A percentile compares a stretch with the other conserved stretches of the same genome.
Evolutionary conservation across 495 filamentous ascomycete genomes (phyloP).

Genomic region (Trichoderma virens): DNA sequence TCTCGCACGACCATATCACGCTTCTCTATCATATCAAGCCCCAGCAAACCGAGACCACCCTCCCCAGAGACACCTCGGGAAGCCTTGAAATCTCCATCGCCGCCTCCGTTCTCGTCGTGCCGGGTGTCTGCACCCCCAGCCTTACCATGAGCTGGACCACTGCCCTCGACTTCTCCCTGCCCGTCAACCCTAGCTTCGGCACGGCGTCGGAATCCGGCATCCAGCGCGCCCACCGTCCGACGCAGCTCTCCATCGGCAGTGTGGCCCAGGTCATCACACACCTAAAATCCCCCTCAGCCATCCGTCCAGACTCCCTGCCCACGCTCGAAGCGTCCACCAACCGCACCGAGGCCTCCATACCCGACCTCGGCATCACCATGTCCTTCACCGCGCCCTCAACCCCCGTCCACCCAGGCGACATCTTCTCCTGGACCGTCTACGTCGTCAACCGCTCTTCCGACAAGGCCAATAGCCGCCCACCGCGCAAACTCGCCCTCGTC

Average conservation of each 20-base stretch:
- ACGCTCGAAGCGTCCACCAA: conserved; percentile 40
- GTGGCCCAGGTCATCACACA: conserved; percentile 36
- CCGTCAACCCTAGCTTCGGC: conserved; percentile 49
- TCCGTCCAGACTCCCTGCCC: conserved; percentile 46
- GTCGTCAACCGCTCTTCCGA: conserved; percentile 67
- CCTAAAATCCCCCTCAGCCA: conserved; percentile 37
- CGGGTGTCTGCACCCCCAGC: conserved; percentile 53
- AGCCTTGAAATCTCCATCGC: conserved; percentile 54
- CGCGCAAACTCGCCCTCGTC: conserved; percentile 73
- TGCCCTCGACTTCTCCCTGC: conserved; percentile 72
- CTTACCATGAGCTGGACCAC: conserved; percentile 78
- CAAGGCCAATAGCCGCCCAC: conserved; percentile 15
- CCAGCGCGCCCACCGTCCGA: conserved; percentile 56
- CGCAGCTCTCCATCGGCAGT: conserved; percentile 48
- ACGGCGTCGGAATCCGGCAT: conserved; percentile 46
- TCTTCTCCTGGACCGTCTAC: conserved; percentile 81
- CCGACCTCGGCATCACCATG: conserved; percentile 65
- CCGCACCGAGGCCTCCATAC: conserved; percentile 38
- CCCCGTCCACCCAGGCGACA: conserved; percentile 54
- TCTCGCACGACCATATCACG: conserved; percentile 76
- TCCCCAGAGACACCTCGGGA: conserved; percentile 42
- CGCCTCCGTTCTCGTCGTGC: conserved; percentile 54
- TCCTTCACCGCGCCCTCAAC: conserved; percentile 56
- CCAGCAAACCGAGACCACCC: conserved; percentile 48
- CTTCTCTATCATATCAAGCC: conserved; percentile 74